Conservation (phyloP, 345 rosid genomes). For the Camelina sativa region DNA sequence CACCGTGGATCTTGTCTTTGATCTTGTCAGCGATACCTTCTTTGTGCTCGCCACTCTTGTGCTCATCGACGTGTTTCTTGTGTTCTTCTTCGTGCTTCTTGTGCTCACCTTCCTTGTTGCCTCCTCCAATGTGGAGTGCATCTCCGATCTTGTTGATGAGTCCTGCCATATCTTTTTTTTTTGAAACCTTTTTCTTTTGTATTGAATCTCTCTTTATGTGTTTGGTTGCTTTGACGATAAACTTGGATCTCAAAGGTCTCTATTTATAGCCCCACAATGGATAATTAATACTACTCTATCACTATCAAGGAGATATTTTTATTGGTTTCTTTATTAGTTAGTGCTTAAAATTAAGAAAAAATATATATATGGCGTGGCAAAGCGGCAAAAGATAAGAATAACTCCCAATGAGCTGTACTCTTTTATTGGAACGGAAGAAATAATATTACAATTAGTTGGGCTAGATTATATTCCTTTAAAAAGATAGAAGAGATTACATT, state of each 20-base stretch:
- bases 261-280: slow-evolving; percentile 27
- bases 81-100: slow-evolving; percentile 48
- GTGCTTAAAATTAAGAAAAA: neutral
- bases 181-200: neutral
- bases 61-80: slow-evolving; percentile 38
- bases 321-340: neutral
- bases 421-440: neutral
- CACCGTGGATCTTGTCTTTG: slow-evolving; percentile 56
- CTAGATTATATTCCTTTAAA: slow-evolving; percentile 4
- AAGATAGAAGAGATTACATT: neutral
- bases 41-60: slow-evolving; percentile 48
- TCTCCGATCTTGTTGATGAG: slow-evolving; percentile 67
- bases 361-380: slow-evolving; percentile 1
- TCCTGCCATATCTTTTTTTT: slow-evolving; percentile 55
- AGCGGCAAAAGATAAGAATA: slow-evolving; percentile 18
- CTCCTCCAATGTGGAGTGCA: slow-evolving; percentile 71
- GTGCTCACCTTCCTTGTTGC: slow-evolving; percentile 45
- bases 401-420: neutral
- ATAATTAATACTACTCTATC: neutral
- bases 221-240: slow-evolving; percentile 23
- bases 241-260: slow-evolving; percentile 25
- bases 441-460: neutral
- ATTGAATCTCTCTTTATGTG: neutral
- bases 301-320: neutral
- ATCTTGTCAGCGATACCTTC: slow-evolving; percentile 54